Evolutionary conservation across 345 rosid species (phyloP), one percentile per base, ranked within the genome.

Genomic region (Citrus unshiu): DNA sequence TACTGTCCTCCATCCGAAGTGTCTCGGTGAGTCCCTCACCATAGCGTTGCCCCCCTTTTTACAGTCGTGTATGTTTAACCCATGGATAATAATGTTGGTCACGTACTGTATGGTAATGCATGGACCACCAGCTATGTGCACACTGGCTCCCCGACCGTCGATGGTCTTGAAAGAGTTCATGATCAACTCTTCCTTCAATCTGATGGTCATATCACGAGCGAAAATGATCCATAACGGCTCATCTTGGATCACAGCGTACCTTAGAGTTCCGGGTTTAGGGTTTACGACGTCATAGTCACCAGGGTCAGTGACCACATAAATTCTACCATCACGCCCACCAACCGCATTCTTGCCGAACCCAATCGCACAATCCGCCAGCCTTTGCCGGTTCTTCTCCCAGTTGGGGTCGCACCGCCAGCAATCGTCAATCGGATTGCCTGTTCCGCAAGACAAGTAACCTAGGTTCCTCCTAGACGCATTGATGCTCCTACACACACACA

Each of bases 121-220:
- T 27, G 97, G 97, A 4, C 97, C 97, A n/a, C 95, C 94, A 1
- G 94, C 76, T 5, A 93, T 88, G 86, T 93, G 97, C 34, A 93
- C 97, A 51, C 91, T 89, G 0, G 93, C 91, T 10, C 97, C 97
- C 29, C 97, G 76, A 7, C 97, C 95, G 43, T 93, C 97, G 43
- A 93, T 83, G 29, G 95, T 93, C 82, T 93, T 93, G 84, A 91
- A 91, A 12, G 95, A 93, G 66, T 91, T 93, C 95, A 93, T 93
- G 32, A 93, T 87, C 73, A 93, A 85, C 51, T 93, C 97, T 82
- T 93, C 94, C 81, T 93, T 93, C 22, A 93, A 78, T 77, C 88
- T 82, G 67, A 91, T 91, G 22, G 91, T 87, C 97, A 93, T 93
- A 86, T 91, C 97, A 7, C 92, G 81, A 14, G 75, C 81, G 40